Conservation (phyloP, 768 basidiomycete genomes). For the Leccinum arenicola region DNA sequence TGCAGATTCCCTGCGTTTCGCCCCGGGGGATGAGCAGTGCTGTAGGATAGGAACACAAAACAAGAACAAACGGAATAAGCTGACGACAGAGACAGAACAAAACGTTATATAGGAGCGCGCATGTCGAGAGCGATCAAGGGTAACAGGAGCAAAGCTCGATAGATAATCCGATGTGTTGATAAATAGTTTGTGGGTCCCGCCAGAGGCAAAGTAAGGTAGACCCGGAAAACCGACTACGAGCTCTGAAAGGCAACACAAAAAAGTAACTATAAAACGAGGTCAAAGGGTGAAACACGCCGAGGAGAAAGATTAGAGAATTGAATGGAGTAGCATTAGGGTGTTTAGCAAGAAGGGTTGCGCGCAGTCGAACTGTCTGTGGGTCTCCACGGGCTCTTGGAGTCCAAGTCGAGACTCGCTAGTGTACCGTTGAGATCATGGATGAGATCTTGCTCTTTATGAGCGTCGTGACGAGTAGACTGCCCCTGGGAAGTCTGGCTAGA, state of each 20-base stretch:
- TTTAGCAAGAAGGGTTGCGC: slow-evolving; percentile 20
- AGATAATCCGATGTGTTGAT: slow-evolving; percentile 31
- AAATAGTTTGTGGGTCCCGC: slow-evolving; percentile 28
- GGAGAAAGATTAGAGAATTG: slow-evolving; percentile 8
- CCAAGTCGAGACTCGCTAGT: slow-evolving; percentile 71
- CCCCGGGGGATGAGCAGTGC: slow-evolving; percentile 2
- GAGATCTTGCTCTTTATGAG: slow-evolving; percentile 43
- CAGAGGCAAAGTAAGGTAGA: slow-evolving; percentile 16
- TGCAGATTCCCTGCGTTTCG: slow-evolving; percentile 8
- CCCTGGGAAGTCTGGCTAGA: slow-evolving; percentile 43
- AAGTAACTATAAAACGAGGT: slow-evolving; percentile 25
- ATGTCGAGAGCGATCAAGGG: slow-evolving; percentile 38
- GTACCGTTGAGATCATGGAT: slow-evolving; percentile 76
- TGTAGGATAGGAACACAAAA: slow-evolving; percentile 25
- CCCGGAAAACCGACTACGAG: slow-evolving; percentile 17
- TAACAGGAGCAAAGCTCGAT: slow-evolving; percentile 34
- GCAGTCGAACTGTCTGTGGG: slow-evolving; percentile 21
- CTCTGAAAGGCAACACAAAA: slow-evolving; percentile 12
- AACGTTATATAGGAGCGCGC: slow-evolving; percentile 33
- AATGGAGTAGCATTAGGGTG: slow-evolving; percentile 6
- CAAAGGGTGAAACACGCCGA: slow-evolving; percentile 11
- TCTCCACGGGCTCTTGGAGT: slow-evolving; percentile 38
- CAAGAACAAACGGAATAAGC: slow-evolving; percentile 29
- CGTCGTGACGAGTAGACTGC: slow-evolving; percentile 20
- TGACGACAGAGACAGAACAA: slow-evolving; percentile 31